These are phyloP conservation scores for Eremothecium cymbalariae DNA, from an alignment of 1,139 yeast genomes.

Conservation along the genomic window DNA sequence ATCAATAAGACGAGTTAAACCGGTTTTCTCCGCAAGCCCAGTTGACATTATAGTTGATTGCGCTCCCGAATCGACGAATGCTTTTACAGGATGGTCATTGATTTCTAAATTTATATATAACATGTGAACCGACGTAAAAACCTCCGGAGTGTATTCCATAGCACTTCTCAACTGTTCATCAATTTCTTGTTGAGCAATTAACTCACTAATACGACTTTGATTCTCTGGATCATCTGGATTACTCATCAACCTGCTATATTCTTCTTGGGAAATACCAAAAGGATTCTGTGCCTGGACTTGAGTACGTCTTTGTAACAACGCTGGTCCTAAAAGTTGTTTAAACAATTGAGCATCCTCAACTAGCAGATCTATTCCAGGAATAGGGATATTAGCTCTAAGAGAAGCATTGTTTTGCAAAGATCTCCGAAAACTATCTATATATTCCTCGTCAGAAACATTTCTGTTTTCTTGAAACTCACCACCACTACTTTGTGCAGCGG, in stretches of 20 bases:
- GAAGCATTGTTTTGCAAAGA: constrained; percentile 39
- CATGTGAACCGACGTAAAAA: constrained; percentile 78
- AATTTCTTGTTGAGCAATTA: constrained; percentile 63
- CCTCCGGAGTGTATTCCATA: constrained; percentile 81
- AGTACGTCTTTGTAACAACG: constrained; percentile 29
- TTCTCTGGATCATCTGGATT: constrained; percentile 72
- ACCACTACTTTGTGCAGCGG: background rate
- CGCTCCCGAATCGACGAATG: constrained; percentile 96
- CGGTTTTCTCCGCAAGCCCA: constrained; percentile 62
- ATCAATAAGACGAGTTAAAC: constrained; percentile 70
- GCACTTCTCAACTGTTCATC: constrained; percentile 76
- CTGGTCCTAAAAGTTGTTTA: constrained; percentile 38
- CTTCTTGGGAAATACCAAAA: constrained; percentile 37
- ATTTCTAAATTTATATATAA: constrained; percentile 69
- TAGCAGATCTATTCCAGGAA: constrained; percentile 38
- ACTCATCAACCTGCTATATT: constrained; percentile 43
- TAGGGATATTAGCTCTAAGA: constrained; percentile 33
- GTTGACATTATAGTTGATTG: constrained; percentile 81
- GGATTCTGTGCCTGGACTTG: constrained; percentile 26
- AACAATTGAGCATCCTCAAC: constrained; percentile 50
- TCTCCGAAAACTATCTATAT: constrained; percentile 45
- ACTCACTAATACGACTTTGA: constrained; percentile 58
- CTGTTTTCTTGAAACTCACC: constrained; percentile 9
- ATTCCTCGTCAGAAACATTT: constrained; percentile 29
- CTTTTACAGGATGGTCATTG: constrained; percentile 74